These are phyloP conservation scores for Camellia japonica DNA, from an alignment of 148 eudicot species.

Conservation along the genomic window DNA sequence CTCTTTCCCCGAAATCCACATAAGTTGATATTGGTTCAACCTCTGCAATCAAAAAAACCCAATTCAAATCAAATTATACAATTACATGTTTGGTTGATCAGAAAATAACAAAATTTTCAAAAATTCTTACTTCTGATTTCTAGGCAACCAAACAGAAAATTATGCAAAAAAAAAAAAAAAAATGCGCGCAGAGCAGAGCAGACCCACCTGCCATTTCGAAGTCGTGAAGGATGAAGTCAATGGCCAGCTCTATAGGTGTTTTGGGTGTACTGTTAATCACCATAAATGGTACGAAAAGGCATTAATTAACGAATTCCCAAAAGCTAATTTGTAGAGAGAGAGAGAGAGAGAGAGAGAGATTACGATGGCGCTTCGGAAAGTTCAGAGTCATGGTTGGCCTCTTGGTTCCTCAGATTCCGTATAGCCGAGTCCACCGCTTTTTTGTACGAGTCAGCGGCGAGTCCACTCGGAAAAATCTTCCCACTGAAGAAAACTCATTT, in stretches of 20 bases:
- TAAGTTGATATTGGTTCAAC: conserved; percentile 90
- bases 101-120: background rate
- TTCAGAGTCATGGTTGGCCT: conserved; percentile 13
- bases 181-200: conserved; percentile 16
- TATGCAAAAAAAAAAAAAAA: background rate
- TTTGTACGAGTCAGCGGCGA: conserved; percentile 69
- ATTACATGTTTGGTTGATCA: background rate
- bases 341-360: background rate
- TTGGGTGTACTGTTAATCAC: conserved; percentile 47
- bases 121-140: background rate
- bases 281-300: background rate
- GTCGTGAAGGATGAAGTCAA: conserved; percentile 93
- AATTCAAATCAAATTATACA: background rate
- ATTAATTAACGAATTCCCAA: background rate
- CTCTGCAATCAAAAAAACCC: conserved; percentile 43
- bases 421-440: conserved; percentile 89
- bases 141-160: conserved; percentile 2
- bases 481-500: conserved; percentile 37
- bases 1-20: conserved; percentile 81
- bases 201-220: conserved; percentile 92
- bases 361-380: conserved; percentile 38
- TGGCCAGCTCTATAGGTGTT: conserved; percentile 87
- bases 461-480: conserved; percentile 74
- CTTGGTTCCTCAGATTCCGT: conserved; percentile 40
- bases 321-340: background rate